A percentile compares a stretch with the other conserved stretches of the same genome.
These are phyloP conservation scores for Passalora sequoiae DNA, from an alignment of 2,329 filamentous ascomycete species.

Conservation along the genomic window DNA sequence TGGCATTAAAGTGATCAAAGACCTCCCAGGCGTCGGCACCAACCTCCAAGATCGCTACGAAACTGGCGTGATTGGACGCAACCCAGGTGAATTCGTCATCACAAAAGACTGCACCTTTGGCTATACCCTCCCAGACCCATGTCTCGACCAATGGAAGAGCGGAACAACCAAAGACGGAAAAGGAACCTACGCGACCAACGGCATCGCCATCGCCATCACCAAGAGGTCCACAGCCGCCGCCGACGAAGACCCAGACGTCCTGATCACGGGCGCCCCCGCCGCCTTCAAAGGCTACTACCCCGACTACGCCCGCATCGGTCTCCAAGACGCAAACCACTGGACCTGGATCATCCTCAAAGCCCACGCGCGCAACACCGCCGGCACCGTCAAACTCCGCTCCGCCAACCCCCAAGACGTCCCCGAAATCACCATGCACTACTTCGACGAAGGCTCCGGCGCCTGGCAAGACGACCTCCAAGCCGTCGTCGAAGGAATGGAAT, in stretches of 20 bases:
- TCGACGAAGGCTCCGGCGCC: slow-evolving; percentile 41
- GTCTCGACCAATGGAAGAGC: slow-evolving; percentile 42
- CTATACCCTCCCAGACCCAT: slow-evolving; percentile 35
- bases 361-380: slow-evolving; percentile 57
- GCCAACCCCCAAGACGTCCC: slow-evolving; percentile 60
- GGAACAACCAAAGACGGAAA: slow-evolving; percentile 32
- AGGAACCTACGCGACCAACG: slow-evolving; percentile 47
- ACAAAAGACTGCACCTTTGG: slow-evolving; percentile 39
- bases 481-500: slow-evolving; percentile 51
- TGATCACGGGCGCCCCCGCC: slow-evolving; percentile 51
- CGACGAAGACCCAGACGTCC: slow-evolving; percentile 49
- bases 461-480: slow-evolving; percentile 44
- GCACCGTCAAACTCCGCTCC: slow-evolving; percentile 57
- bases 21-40: slow-evolving; percentile 58
- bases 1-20: slow-evolving; percentile 49
- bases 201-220: slow-evolving; percentile 48
- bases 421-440: slow-evolving; percentile 59
- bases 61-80: slow-evolving; percentile 47
- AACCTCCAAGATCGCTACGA: slow-evolving; percentile 60
- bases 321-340: slow-evolving; percentile 42
- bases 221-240: slow-evolving; percentile 35
- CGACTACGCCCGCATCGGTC: slow-evolving; percentile 45
- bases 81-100: slow-evolving; percentile 32
- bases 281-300: slow-evolving; percentile 54
- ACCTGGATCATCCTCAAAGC: slow-evolving; percentile 54